Base-by-base conservation (phyloP, 192 early-diverging fungal genomes). In the Glomus cerebriforme region DNA sequence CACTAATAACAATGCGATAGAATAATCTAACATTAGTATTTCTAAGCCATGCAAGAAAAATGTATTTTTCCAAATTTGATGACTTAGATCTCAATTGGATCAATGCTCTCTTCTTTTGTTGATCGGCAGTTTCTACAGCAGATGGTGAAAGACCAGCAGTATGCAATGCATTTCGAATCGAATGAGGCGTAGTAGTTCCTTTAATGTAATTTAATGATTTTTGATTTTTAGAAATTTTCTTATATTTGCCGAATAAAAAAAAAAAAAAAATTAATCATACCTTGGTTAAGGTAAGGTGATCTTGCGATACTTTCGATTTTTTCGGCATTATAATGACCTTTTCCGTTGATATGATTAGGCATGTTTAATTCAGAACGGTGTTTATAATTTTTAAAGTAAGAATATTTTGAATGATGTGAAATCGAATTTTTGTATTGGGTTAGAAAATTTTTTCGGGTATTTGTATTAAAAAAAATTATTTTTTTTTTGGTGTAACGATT, bases 11-110 rank as follows among this genome's bases (percentile, higher is more conserved):
- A 54, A 95, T 77, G 59, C 90, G 88, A 82, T 98, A 98, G 84
- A 98, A 98, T 78, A 98, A 87, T 66, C 88, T 88, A 65, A 89
- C 74, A 83, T 97, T 90, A 69, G 93, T 94, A 79, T 89, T 93
- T 79, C 92, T 87, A 82, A 98, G 87, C 85, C 92, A 90, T 65
- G 93, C 90, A 81, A 98, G 85, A 84, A 95, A 97, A 49, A 92
- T 88, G 82, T 95, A 96, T 83, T 96, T 94, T 66, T 96, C 94
- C 54, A 98, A 83, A 15, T 90, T 81, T 6, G 89, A 86, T 24
- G 87, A 79, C 85, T 94, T 91, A 81, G 87, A 83, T 54, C 90
- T 84, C 29, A 98, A 83, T 84, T 93, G 91, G 58, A 86, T 82
- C 19, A 93, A 80, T 3, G 92, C 93, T 70, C 95, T 93, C 47